Percentiles rank a stretch among this genome's conserved stretches.
These are phyloP conservation scores for Sherardia arvensis DNA, from an alignment of 257 asterid species.

Conservation along the genomic window DNA sequence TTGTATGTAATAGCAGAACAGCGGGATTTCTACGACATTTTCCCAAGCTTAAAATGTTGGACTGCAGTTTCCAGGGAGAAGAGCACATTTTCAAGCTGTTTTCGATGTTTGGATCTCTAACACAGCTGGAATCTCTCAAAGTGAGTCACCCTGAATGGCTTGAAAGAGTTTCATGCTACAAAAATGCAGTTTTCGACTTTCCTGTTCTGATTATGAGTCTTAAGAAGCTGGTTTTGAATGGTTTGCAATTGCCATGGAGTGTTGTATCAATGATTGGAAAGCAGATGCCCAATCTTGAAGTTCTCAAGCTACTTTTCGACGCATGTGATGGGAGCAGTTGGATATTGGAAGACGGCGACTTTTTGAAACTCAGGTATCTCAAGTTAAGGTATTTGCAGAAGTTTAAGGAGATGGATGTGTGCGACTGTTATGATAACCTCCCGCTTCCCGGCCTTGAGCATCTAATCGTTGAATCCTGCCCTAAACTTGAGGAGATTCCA, in stretches of 20 bases:
- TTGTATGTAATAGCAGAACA: not conserved
- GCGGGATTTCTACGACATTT: not conserved
- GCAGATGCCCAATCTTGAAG: conserved; percentile 1
- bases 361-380: conserved; percentile 9
- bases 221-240: not conserved
- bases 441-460: not conserved
- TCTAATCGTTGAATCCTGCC: not conserved
- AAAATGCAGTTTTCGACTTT: not conserved
- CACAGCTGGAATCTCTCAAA: not conserved
- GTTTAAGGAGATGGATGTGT: conserved; percentile 2
- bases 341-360: not conserved
- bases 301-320: not conserved
- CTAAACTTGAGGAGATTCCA: not conserved
- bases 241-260: not conserved
- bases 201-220: not conserved
- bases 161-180: not conserved
- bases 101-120: not conserved
- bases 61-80: not conserved
- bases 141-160: not conserved
- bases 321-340: not conserved
- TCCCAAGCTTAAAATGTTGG: not conserved
- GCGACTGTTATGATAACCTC: not conserved
- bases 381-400: not conserved
- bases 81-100: not conserved
- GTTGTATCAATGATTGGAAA: not conserved